Evolutionary conservation across 805 yeast species (phyloP).

Genomic region (Phaffomyces opuntiae): DNA sequence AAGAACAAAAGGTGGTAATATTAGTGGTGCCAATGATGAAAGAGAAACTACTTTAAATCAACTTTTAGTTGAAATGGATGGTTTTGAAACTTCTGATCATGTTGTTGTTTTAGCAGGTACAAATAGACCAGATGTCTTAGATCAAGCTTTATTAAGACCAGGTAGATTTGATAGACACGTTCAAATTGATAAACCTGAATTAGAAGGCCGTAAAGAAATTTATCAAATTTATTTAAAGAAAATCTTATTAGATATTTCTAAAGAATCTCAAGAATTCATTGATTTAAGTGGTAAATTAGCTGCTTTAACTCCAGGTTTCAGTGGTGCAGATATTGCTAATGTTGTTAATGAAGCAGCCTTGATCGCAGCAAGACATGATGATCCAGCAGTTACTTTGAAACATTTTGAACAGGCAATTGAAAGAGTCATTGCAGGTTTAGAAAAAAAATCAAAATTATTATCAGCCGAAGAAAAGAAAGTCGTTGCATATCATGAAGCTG

Average conservation of each 20-base stretch:
- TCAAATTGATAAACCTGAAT: constrained; percentile 85
- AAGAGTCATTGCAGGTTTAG: constrained; percentile 94
- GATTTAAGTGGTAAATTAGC: constrained; percentile 70
- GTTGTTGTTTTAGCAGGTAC: constrained; percentile 98
- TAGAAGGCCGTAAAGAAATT: constrained; percentile 91
- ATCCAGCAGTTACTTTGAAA: constrained; percentile 56
- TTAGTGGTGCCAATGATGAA: constrained; percentile 85
- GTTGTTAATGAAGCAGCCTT: constrained; percentile 96
- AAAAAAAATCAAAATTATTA: constrained; percentile 78
- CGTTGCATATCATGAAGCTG: constrained; percentile 98
- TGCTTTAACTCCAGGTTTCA: constrained; percentile 95
- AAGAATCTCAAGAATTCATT: constrained; percentile 38
- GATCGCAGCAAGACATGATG: constrained; percentile 85
- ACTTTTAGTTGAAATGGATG: constrained; percentile 97
- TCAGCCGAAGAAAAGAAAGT: constrained; percentile 81
- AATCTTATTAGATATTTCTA: constrained; percentile 48
- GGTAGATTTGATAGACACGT: constrained; percentile 97
- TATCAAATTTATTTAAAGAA: constrained; percentile 79
- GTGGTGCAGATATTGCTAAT: constrained; percentile 98
- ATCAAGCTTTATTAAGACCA: constrained; percentile 89
- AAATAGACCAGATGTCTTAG: constrained; percentile 89
- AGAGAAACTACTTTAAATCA: constrained; percentile 95
- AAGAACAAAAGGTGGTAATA: constrained; percentile 58
- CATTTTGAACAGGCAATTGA: constrained; percentile 97
- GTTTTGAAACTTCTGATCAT: constrained; percentile 84